These are phyloP conservation scores for Ophiostoma sp. DNA, from an alignment of 2,329 filamentous ascomycete species.

Conservation along the genomic window DNA sequence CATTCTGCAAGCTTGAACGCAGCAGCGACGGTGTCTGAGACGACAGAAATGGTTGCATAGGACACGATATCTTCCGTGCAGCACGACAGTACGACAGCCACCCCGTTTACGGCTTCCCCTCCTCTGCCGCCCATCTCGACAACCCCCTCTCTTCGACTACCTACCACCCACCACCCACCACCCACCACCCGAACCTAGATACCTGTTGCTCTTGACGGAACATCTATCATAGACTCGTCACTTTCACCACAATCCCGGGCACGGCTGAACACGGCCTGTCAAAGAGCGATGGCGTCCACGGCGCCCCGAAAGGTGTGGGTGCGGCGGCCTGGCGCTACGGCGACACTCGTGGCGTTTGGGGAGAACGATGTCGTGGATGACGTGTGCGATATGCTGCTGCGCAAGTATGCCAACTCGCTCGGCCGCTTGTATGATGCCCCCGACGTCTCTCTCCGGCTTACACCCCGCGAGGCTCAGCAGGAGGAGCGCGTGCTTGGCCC, in stretches of 20 bases:
- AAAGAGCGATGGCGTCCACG: conserved; percentile 11
- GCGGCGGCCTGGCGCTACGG: conserved; percentile 75
- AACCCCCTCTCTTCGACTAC: neutral
- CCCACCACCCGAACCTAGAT: too few relatives aligned
- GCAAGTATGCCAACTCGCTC: conserved; percentile 90
- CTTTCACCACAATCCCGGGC: too few relatives aligned
- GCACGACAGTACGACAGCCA: neutral
- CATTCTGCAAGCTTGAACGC: neutral
- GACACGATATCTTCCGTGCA: neutral
- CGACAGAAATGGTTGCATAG: neutral
- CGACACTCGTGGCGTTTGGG: conserved; percentile 77
- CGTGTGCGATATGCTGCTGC: conserved; percentile 83
- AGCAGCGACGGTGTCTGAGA: neutral
- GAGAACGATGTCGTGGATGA: conserved; percentile 93
- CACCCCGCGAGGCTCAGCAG: conserved; percentile 57
- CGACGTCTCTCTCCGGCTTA: conserved; percentile 74
- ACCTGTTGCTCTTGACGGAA: too few relatives aligned
- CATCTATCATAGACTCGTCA: too few relatives aligned
- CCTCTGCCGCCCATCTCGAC: neutral
- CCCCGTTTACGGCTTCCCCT: neutral
- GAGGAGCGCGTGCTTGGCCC: conserved; percentile 69
- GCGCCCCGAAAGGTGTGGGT: conserved; percentile 84
- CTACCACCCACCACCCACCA: neutral
- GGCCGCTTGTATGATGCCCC: conserved; percentile 85
- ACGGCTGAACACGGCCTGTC: neutral